These are phyloP conservation scores for Thielaviopsis populi DNA, from an alignment of 2,329 filamentous ascomycete species.

Conservation along the genomic window DNA sequence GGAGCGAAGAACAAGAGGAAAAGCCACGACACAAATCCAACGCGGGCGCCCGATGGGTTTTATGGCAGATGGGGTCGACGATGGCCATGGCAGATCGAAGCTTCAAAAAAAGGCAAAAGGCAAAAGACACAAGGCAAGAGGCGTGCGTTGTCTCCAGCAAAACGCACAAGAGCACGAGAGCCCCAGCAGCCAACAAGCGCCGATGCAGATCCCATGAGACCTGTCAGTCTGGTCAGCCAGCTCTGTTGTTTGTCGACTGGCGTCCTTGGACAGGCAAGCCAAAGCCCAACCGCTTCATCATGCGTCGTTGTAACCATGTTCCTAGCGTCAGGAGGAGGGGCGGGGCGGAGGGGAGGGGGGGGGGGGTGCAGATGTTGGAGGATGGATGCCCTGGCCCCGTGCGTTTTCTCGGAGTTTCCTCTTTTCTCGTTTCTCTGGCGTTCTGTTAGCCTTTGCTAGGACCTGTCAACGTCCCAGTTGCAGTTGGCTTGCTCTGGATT, in stretches of 20 bases:
- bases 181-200: not conserved
- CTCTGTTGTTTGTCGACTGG: not conserved
- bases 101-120: not conserved
- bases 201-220: not conserved
- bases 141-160: too few relatives aligned
- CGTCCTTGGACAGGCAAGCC: not conserved
- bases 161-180: too few relatives aligned
- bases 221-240: not conserved
- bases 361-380: not conserved
- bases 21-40: not conserved
- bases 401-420: not conserved
- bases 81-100: not conserved
- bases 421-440: constrained; percentile 2
- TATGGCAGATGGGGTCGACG: not conserved
- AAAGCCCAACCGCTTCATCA: not conserved
- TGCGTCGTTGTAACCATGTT: not conserved
- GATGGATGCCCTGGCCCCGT: not conserved
- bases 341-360: too few relatives aligned
- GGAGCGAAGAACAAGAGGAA: constrained; percentile 10
- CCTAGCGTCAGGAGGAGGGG: not conserved
- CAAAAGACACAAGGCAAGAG: too few relatives aligned
- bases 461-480: not conserved
- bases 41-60: constrained; percentile 1
- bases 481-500: not conserved
- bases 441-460: not conserved